These are phyloP conservation scores for Penicillium desertorum DNA, from an alignment of 495 filamentous ascomycete species.

Conservation along the genomic window DNA sequence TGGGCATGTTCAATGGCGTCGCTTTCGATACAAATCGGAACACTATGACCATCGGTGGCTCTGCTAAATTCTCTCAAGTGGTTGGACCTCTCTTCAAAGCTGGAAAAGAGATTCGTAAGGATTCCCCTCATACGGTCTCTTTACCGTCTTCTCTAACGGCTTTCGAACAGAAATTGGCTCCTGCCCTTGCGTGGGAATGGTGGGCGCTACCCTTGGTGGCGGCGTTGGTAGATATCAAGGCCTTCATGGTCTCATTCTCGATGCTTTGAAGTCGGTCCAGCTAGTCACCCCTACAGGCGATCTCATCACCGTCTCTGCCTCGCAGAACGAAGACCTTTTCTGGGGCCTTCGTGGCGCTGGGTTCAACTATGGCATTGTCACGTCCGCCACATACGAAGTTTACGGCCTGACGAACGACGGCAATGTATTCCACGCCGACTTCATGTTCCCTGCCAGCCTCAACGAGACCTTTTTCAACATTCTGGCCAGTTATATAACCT, in stretches of 20 bases:
- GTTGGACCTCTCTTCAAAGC: neutral
- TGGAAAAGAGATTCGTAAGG: neutral
- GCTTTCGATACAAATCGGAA: neutral
- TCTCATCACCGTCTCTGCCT: slow-evolving; percentile 20
- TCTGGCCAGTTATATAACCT: too few species aligned
- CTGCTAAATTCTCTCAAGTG: neutral
- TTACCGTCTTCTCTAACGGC: neutral
- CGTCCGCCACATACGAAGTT: neutral
- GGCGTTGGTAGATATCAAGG: slow-evolving; percentile 1
- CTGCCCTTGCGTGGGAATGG: slow-evolving; percentile 4
- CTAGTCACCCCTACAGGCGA: neutral
- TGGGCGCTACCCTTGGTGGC: neutral
- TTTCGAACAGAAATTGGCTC: neutral
- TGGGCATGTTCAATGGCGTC: neutral
- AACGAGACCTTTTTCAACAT: too few species aligned
- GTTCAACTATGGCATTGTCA: slow-evolving; percentile 31
- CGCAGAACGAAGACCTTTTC: slow-evolving; percentile 34
- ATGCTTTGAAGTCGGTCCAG: neutral
- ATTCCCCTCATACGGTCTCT: neutral
- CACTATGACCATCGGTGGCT: neutral
- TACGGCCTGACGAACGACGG: neutral
- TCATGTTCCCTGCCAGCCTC: neutral
- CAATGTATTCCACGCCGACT: neutral
- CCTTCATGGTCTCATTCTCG: neutral
- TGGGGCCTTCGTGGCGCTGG: slow-evolving; percentile 40